phyloP scores from a whole-genome alignment of 805 yeast genomes.

The Candida broadrunensis region DNA sequence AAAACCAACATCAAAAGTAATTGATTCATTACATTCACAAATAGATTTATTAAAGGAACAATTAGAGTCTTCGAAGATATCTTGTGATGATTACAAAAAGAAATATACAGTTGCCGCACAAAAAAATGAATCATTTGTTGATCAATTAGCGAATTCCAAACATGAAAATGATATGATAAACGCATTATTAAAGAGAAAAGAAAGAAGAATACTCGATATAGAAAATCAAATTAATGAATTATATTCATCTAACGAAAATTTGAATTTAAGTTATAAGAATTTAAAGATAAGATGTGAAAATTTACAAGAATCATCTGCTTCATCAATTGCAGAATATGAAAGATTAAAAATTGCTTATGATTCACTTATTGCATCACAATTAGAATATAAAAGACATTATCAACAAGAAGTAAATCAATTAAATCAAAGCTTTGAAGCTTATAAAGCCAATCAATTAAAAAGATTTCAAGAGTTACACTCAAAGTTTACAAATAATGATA shows the following conservation, averaged over 20 bases:
- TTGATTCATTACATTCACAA: slow-evolving; percentile 52
- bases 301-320: slow-evolving; percentile 44
- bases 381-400: slow-evolving; percentile 50
- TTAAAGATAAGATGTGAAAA: slow-evolving; percentile 48
- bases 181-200: slow-evolving; percentile 66
- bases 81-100: slow-evolving; percentile 49
- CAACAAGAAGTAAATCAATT: slow-evolving; percentile 40
- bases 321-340: slow-evolving; percentile 50
- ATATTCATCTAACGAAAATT: slow-evolving; percentile 45
- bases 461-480: slow-evolving; percentile 33
- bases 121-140: slow-evolving; percentile 54
- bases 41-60: slow-evolving; percentile 45
- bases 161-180: slow-evolving; percentile 77
- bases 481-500: slow-evolving; percentile 42
- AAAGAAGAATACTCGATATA: slow-evolving; percentile 62
- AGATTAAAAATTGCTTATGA: slow-evolving; percentile 59
- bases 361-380: slow-evolving; percentile 49
- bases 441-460: slow-evolving; percentile 32
- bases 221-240: slow-evolving; percentile 55
- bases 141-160: slow-evolving; percentile 65
- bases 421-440: slow-evolving; percentile 32
- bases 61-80: slow-evolving; percentile 34
- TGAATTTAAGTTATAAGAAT: slow-evolving; percentile 47
- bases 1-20: slow-evolving; percentile 23
- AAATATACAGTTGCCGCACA: slow-evolving; percentile 45